These are phyloP conservation scores for Phytophthora cajani DNA, from an alignment of 352 stramenopile genomes.

Conservation along the genomic window DNA sequence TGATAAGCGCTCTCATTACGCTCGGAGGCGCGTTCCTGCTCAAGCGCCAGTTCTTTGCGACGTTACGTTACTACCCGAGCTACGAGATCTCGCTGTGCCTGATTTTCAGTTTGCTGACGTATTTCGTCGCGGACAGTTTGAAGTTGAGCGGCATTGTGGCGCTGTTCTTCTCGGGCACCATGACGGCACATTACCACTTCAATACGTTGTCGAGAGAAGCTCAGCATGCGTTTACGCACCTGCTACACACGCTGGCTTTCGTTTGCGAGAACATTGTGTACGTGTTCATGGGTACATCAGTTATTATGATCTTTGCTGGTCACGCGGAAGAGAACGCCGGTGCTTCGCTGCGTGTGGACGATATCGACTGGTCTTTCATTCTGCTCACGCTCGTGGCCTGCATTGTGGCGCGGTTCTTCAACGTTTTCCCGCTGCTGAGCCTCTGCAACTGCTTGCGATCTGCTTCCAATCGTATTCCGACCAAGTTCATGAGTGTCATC, in stretches of 20 bases:
- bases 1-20: conserved; percentile 76
- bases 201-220: conserved; percentile 83
- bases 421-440: conserved; percentile 79
- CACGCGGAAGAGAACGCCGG: conserved; percentile 66
- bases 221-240: conserved; percentile 85
- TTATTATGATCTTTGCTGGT: conserved; percentile 84
- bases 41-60: conserved; percentile 76
- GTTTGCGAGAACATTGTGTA: conserved; percentile 87
- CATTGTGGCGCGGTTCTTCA: conserved; percentile 74
- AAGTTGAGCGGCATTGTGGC: conserved; percentile 93
- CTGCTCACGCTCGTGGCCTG: conserved; percentile 76
- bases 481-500: conserved; percentile 86
- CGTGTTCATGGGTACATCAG: conserved; percentile 88
- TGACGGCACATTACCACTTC: conserved; percentile 90
- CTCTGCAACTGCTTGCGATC: conserved; percentile 77
- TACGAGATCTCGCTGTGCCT: conserved; percentile 89
- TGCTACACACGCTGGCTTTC: conserved; percentile 85
- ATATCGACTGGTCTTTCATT: conserved; percentile 87
- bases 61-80: conserved; percentile 79
- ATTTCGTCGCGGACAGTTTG: conserved; percentile 82
- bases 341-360: conserved; percentile 67
- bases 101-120: conserved; percentile 88
- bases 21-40: conserved; percentile 78
- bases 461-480: conserved; percentile 59
- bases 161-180: conserved; percentile 93